These are phyloP conservation scores for Teratosphaeria nubilosa DNA, from an alignment of 2,329 filamentous ascomycete species.

Conservation along the genomic window DNA sequence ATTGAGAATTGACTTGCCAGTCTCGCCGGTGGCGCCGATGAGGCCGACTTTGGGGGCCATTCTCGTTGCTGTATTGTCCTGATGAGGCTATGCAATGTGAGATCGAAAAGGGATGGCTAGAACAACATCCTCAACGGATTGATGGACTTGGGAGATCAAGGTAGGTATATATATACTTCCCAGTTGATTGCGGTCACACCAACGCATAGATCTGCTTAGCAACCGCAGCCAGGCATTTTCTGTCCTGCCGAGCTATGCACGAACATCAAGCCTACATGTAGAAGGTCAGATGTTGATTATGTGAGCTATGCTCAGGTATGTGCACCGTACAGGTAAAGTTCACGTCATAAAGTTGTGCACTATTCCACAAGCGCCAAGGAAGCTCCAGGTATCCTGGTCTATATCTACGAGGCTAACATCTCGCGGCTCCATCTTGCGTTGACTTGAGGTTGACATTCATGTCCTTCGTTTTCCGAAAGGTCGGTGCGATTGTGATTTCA, in stretches of 20 bases:
- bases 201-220: background rate
- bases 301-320: background rate
- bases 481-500: background rate
- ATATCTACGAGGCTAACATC: too few relatives aligned
- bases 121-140: too few relatives aligned
- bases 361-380: background rate
- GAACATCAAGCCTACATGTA: background rate
- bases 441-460: background rate
- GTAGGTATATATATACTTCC: background rate
- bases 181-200: background rate
- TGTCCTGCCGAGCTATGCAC: background rate
- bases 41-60: conserved; percentile 10
- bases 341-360: background rate
- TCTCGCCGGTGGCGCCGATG: conserved; percentile 34
- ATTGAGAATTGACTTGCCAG: conserved; percentile 31
- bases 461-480: background rate
- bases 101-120: background rate
- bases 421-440: too few relatives aligned
- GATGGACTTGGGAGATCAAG: too few relatives aligned
- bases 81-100: background rate
- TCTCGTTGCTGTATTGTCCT: background rate
- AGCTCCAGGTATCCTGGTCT: background rate
- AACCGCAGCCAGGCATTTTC: background rate
- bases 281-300: too few relatives aligned
- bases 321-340: background rate